Evolutionary conservation across 208 protist genomes (phyloP), one percentile per base, ranked within the genome.

Genomic region (Trypanosoma grayi): DNA sequence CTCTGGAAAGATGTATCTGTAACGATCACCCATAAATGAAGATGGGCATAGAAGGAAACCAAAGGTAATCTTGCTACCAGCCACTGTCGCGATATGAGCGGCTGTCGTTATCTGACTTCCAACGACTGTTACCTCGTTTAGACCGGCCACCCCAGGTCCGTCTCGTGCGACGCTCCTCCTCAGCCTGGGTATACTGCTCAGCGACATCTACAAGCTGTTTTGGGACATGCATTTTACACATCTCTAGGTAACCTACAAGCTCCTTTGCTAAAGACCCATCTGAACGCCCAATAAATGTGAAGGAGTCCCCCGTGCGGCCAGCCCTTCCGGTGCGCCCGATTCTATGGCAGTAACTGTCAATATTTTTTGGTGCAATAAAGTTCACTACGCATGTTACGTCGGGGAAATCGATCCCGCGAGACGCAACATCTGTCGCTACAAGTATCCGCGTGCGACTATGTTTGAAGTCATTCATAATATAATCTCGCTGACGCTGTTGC

Each of bases 271-370:
- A 72, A 11, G 36, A 57, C 9, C 72, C 81, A 52, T 91, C 83
- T 16, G 63, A 65, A 1, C 53, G 14, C 31, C 82, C 77, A 57
- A 95, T 60, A 58, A 97, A 97, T 22, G 90, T 94, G 76, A 85
- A 93, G 11, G 88, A 83, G 13, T 81, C 79, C 5, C 93, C 93
- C 18, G 37, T 79, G 25, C 81, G 77, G 34, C 94, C 95, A 14
- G 90, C 93, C 40, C 97, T 87, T 18, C 92, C 97, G 8, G 95
- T 98, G 20, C 97, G 83, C 0, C 97, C 97, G 48, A 98, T 97
- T 28, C 97, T 82, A 75, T 99, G 97, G 61, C 98, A 90, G 52
- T 99, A 99, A 57, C 86, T 91, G 48, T 98, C 90, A 54, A 97
- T 85, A 46, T 79, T 92, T 45, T 84, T 82, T 31, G 95, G 97